These are phyloP conservation scores for Fusarium oligoseptatum DNA, from an alignment of 2,329 filamentous ascomycete genomes.

Conservation along the genomic window DNA sequence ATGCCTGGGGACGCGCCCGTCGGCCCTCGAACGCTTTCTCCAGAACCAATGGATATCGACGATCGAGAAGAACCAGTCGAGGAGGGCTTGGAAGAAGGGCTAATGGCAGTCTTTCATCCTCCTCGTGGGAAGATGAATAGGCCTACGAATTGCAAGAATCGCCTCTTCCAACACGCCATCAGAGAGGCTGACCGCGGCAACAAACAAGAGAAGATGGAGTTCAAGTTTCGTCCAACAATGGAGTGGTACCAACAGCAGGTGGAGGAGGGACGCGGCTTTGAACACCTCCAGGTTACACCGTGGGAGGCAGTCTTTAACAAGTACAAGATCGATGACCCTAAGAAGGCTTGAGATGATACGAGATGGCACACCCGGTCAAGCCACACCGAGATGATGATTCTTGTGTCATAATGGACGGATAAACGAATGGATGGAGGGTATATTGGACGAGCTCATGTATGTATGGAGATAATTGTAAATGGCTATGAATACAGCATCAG, in stretches of 20 bases:
- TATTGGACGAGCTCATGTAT: constrained; percentile 19
- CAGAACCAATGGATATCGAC: constrained; percentile 41
- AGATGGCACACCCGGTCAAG: neutral
- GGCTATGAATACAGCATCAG: constrained; percentile 12
- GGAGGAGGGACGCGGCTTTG: constrained; percentile 61
- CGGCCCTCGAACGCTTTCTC: neutral
- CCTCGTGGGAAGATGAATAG: constrained; percentile 50
- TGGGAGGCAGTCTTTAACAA: constrained; percentile 59
- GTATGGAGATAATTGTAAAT: constrained; percentile 7
- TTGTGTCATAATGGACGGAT: constrained; percentile 15
- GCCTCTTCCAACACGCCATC: constrained; percentile 56
- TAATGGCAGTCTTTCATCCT: constrained; percentile 62
- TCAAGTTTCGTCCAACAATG: constrained; percentile 61
- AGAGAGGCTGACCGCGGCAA: neutral
- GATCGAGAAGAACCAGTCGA: constrained; percentile 33
- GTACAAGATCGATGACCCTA: constrained; percentile 44
- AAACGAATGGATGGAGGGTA: constrained; percentile 14
- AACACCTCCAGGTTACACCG: constrained; percentile 61
- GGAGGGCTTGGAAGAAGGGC: constrained; percentile 23
- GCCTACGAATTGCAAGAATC: constrained; percentile 57
- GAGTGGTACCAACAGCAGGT: constrained; percentile 66
- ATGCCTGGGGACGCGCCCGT: constrained; percentile 12
- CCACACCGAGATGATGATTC: neutral
- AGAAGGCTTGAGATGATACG: constrained; percentile 22
- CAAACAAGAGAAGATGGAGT: constrained; percentile 40